phyloP scores from a whole-genome alignment of 164 flowering plant species.

The Aristolochia californica region DNA sequence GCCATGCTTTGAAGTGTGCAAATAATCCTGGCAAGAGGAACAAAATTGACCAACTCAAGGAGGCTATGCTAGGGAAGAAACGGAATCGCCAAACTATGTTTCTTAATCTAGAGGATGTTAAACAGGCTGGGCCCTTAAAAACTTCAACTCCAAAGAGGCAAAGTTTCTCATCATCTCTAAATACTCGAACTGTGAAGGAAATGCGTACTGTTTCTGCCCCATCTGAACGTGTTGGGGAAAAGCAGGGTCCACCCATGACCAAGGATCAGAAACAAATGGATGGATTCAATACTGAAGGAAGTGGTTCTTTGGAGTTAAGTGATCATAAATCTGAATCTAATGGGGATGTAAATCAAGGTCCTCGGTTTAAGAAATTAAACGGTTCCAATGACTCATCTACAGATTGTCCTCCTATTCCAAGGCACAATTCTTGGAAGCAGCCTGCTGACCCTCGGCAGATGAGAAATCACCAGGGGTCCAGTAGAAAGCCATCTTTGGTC shows the following conservation, averaged over 20 bases:
- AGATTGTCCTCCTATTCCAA: constrained; percentile 29
- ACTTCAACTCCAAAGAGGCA: constrained; percentile 71
- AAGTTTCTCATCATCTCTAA: constrained; percentile 36
- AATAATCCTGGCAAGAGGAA: constrained; percentile 61
- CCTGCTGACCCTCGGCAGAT: constrained; percentile 39
- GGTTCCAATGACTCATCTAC: constrained; percentile 33
- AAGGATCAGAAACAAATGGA: constrained; percentile 62
- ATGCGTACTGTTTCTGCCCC: constrained; percentile 29
- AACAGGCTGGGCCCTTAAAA: constrained; percentile 76
- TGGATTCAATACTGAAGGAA: constrained; percentile 33
- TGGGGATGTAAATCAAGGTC: constrained; percentile 49
- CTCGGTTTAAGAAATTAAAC: constrained; percentile 43
- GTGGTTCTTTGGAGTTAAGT: constrained; percentile 30
- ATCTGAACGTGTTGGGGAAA: constrained; percentile 53
- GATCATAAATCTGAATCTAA: constrained; percentile 56
- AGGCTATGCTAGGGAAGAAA: constrained; percentile 88
- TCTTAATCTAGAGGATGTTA: constrained; percentile 80
- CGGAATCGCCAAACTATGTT: constrained; percentile 82
- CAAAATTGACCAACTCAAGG: constrained; percentile 70
- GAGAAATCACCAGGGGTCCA: constrained; percentile 32
- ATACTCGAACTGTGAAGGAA: constrained; percentile 59
- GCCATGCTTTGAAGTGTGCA: constrained; percentile 52
- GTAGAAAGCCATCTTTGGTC: constrained; percentile 31
- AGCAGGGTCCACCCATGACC: constrained; percentile 25
- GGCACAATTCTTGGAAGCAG: constrained; percentile 75